Conservation (phyloP, 306 rosid species). For the Sicyos baderoa region DNA sequence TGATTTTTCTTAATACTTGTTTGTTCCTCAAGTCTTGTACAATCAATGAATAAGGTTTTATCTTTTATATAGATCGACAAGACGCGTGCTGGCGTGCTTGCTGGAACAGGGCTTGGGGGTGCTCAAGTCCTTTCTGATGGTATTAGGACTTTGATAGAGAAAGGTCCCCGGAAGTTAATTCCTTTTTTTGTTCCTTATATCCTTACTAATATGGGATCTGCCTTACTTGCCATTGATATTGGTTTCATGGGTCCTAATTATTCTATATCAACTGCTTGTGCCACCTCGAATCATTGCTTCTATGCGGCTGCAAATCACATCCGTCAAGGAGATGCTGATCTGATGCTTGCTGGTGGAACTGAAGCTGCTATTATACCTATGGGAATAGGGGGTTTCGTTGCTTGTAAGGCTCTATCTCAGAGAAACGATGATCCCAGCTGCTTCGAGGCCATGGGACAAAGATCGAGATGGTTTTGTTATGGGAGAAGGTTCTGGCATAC, state of each 20-base stretch:
- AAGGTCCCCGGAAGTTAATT: slow-evolving; percentile 69
- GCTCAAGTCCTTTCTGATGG: slow-evolving; percentile 78
- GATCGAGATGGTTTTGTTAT: slow-evolving; percentile 96
- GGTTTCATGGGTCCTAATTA: slow-evolving; percentile 97
- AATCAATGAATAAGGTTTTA: no score
- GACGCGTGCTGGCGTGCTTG: slow-evolving; percentile 77
- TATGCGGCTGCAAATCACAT: slow-evolving; percentile 95
- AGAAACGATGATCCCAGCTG: slow-evolving; percentile 95
- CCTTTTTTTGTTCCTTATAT: slow-evolving; percentile 95
- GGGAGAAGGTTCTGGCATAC: slow-evolving; percentile 98
- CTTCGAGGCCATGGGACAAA: slow-evolving; percentile 98
- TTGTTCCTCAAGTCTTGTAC: no score
- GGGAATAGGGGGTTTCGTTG: slow-evolving; percentile 93
- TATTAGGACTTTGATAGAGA: slow-evolving; percentile 68
- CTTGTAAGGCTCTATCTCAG: slow-evolving; percentile 92
- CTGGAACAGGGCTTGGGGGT: slow-evolving; percentile 96
- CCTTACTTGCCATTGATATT: slow-evolving; percentile 85
- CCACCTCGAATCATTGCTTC: slow-evolving; percentile 91
- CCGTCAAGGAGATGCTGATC: slow-evolving; percentile 92
- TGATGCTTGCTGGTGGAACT: slow-evolving; percentile 96
- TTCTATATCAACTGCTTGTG: slow-evolving; percentile 94
- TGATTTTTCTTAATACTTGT: background rate
- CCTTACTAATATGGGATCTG: slow-evolving; percentile 93
- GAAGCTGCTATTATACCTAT: slow-evolving; percentile 92
- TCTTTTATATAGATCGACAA: slow-evolving; percentile 93